Evolutionary conservation across 257 asterid genomes (phyloP).

Genomic region (Solanum lycopersicoides): DNA sequence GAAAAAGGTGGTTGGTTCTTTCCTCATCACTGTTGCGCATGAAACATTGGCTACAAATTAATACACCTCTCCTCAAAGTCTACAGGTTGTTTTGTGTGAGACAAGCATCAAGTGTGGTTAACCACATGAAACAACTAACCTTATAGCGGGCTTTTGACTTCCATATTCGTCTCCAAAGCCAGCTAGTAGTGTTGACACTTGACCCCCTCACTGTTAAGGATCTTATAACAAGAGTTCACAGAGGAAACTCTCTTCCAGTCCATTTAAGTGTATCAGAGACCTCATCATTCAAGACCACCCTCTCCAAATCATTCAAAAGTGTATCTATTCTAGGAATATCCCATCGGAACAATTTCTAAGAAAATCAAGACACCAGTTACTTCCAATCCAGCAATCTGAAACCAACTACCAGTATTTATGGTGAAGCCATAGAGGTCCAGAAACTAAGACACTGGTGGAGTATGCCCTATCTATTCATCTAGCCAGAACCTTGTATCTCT

Average conservation of each 20-base stretch:
- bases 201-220: neutral
- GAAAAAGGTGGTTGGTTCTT: neutral
- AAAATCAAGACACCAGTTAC: neutral
- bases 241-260: neutral
- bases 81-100: neutral
- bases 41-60: neutral
- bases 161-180: neutral
- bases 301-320: neutral
- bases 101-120: neutral
- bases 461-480: neutral
- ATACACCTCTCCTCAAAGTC: neutral
- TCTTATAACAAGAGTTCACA: neutral
- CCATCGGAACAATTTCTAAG: neutral
- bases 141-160: neutral
- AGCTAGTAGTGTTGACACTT: neutral
- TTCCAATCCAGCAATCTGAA: neutral
- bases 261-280: neutral
- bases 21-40: neutral
- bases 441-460: neutral
- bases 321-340: neutral
- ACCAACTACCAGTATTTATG: neutral
- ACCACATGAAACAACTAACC: neutral
- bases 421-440: neutral
- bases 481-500: neutral
- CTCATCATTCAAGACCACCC: neutral